A percentile compares a stretch with the other conserved stretches of the same genome.
Conservation (phyloP, 805 yeast genomes). For the Debaryomyces tyrocola region DNA sequence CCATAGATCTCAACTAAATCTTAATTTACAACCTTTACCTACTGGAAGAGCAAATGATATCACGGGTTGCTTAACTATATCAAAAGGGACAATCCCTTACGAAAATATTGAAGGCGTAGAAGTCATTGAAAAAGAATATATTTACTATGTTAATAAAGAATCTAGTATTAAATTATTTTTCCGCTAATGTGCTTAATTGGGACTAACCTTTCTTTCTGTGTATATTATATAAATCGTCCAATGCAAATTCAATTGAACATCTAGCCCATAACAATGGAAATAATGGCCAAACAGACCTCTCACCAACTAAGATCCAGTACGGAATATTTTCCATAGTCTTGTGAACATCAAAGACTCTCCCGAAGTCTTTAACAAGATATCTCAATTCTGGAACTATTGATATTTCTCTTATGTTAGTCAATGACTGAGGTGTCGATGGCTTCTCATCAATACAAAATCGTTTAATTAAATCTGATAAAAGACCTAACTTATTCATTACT, state of each 20-base stretch:
- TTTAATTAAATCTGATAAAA: slow-evolving; percentile 67
- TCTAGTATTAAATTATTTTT: slow-evolving; percentile 44
- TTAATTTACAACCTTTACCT: slow-evolving; percentile 64
- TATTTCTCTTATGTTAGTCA: slow-evolving; percentile 65
- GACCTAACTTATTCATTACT: slow-evolving; percentile 74
- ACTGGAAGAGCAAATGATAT: slow-evolving; percentile 85
- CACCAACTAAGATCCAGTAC: slow-evolving; percentile 90
- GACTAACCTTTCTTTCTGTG: slow-evolving; percentile 30
- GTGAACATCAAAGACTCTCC: slow-evolving; percentile 76
- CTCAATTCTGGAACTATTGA: slow-evolving; percentile 87
- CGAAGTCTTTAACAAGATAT: slow-evolving; percentile 66
- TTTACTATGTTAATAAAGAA: slow-evolving; percentile 60
- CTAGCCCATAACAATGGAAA: slow-evolving; percentile 82
- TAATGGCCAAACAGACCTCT: slow-evolving; percentile 90
- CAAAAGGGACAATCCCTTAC: slow-evolving; percentile 53
- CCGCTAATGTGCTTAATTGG: slow-evolving; percentile 31
- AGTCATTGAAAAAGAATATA: slow-evolving; percentile 61
- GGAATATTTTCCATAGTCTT: slow-evolving; percentile 70
- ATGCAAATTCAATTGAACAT: slow-evolving; percentile 84
- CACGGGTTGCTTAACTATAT: slow-evolving; percentile 66
- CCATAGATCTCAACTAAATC: slow-evolving; percentile 50
- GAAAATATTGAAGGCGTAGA: slow-evolving; percentile 12
- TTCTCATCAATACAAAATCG: slow-evolving; percentile 85
- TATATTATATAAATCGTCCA: slow-evolving; percentile 68
- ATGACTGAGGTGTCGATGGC: slow-evolving; percentile 64